A percentile compares a stretch with the other conserved stretches of the same genome.
phyloP scores from a whole-genome alignment of 164 flowering plant species.

The Tetracentron sinense region DNA sequence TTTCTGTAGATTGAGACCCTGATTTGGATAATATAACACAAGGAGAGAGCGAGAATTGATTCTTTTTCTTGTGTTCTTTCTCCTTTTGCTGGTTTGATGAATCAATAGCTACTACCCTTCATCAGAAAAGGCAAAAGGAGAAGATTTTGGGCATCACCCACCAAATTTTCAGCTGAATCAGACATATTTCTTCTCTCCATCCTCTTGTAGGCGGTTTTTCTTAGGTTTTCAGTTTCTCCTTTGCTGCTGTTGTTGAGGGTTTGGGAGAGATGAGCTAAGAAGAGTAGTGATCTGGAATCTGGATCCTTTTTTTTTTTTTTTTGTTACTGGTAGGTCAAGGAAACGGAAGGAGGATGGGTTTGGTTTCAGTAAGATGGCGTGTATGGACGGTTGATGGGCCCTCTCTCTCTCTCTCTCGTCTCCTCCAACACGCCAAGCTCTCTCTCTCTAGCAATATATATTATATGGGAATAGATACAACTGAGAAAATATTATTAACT shows the following conservation, averaged over 20 bases:
- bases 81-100: constrained; percentile 13
- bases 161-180: constrained; percentile 36
- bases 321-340: constrained; percentile 64
- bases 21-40: neutral
- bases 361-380: constrained; percentile 58
- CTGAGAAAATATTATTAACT: too few relatives aligned
- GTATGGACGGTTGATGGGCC: constrained; percentile 75
- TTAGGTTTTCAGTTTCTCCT: constrained; percentile 8
- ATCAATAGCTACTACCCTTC: constrained; percentile 21
- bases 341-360: constrained; percentile 37
- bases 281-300: constrained; percentile 9
- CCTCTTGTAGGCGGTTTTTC: constrained; percentile 3
- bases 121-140: constrained; percentile 14
- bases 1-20: constrained; percentile 4
- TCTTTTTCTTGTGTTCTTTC: neutral
- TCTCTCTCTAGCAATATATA: neutral
- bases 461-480: too few relatives aligned
- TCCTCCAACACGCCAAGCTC: constrained; percentile 27
- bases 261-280: constrained; percentile 19
- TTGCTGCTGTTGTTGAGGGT: constrained; percentile 23
- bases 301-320: constrained; percentile 12
- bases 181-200: constrained; percentile 21
- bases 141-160: constrained; percentile 27
- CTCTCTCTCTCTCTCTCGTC: constrained; percentile 24
- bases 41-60: neutral